Evolutionary conservation across 306 rosid species (phyloP).

Genomic region (Acacia acuminata): DNA sequence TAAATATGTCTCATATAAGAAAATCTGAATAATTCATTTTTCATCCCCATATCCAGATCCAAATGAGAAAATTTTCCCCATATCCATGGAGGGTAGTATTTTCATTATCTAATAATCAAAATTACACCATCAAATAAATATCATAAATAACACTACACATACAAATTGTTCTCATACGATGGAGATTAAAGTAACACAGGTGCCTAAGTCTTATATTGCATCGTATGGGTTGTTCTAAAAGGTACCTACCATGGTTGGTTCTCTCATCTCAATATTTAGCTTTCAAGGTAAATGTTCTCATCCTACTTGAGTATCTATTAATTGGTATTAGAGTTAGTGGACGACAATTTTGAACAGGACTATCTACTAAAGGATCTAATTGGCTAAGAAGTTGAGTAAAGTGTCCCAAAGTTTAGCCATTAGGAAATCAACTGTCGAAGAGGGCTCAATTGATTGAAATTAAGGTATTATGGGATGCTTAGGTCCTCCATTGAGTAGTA

Average conservation of each 20-base stretch:
- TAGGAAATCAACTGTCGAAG: neutral
- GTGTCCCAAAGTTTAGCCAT: neutral
- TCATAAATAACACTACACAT: too few species aligned
- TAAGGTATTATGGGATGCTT: neutral
- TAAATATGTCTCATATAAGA: too few species aligned
- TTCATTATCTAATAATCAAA: too few species aligned
- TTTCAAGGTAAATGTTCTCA: neutral
- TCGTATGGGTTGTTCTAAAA: neutral
- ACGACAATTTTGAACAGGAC: neutral
- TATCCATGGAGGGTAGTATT: too few species aligned
- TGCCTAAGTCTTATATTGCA: neutral
- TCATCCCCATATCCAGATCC: too few species aligned
- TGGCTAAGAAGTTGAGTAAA: neutral
- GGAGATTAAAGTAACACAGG: neutral
- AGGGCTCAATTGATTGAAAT: neutral
- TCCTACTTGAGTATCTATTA: neutral
- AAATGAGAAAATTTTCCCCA: too few species aligned
- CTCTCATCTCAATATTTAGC: neutral
- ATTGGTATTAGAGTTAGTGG: neutral
- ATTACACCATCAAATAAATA: too few species aligned
- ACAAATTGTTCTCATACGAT: too few species aligned
- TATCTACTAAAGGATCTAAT: neutral
- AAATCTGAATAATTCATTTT: too few species aligned
- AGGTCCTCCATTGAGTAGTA: too few species aligned
- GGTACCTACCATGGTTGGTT: neutral